Percentiles rank a stretch among this genome's conserved stretches.
Conservation (phyloP, 2,329 filamentous ascomycete species). For the Microsporum canis region DNA sequence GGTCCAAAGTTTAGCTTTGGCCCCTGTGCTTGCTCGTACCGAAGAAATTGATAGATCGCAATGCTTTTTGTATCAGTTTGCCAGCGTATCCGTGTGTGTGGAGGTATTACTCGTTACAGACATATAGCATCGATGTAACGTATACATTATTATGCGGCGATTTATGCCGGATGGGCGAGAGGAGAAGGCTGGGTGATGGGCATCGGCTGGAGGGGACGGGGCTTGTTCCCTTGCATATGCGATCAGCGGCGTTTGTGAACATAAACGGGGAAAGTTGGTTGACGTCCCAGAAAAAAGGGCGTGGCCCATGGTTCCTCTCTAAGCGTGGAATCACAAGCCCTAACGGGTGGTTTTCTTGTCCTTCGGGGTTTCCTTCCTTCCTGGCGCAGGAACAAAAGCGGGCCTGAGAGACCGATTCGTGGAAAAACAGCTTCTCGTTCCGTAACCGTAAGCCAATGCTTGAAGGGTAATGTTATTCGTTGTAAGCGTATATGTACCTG, state of each 20-base stretch:
- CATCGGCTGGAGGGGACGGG: background rate
- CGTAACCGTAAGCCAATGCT: background rate
- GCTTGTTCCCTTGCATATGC: background rate
- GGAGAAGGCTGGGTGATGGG: background rate
- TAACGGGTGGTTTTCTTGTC: background rate
- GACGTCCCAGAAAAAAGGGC: background rate
- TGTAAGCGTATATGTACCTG: background rate
- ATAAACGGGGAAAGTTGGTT: background rate
- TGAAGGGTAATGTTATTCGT: background rate
- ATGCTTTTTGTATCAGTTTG: background rate
- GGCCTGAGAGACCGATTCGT: background rate
- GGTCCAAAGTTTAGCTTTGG: background rate
- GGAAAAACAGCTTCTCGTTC: background rate
- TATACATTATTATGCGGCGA: background rate
- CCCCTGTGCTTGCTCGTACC: constrained; percentile 1
- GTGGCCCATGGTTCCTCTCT: background rate
- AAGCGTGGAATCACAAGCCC: background rate
- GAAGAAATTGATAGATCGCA: constrained; percentile 1
- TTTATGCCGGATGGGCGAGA: background rate
- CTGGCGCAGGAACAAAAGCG: constrained; percentile 5
- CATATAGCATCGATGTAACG: constrained; percentile 1
- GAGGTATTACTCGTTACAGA: background rate
- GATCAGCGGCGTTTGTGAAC: background rate
- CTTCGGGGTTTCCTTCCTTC: background rate
- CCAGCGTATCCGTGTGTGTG: background rate